Evolutionary conservation across 2,329 filamentous ascomycete genomes (phyloP), one percentile per base, ranked within the genome.

Genomic region (Gaeumannomyces tritici): DNA sequence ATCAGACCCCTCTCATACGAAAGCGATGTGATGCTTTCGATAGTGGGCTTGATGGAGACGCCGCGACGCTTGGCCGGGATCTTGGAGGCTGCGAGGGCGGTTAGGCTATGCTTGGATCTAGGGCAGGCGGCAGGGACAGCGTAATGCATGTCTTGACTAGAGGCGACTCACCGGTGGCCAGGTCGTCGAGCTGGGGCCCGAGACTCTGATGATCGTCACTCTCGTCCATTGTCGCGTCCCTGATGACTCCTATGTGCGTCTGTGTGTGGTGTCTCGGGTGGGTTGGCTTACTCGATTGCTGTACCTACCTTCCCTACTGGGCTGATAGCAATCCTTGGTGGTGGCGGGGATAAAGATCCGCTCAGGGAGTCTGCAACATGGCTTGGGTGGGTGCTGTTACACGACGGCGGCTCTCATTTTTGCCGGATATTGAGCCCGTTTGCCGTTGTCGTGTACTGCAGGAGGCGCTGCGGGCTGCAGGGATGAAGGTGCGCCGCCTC

Each of bases 1-100:
- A 85, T 76, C 61, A 95, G 79, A 9, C 91, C 91, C 63, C 82
- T 77, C 65, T 89, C 85, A 73, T 89, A 91, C 13, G 85, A 84
- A 66, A 83, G 76, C 6, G 82, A 81, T 58, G 82, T 79, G 62
- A 92, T 79, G 29, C 76, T 82, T 71, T 90, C 85, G 59, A 91
- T 80, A 21, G 84, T 77, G 26, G 83, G 78, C 66, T 88, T 86
- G 65, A 91, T 81, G 69, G 81, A 84, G 57, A 79, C 78, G 35
- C 77, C 75, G 57, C 90, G 84, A 67, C 88, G 83, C 71, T 90
- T 92, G 64, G 87, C 79, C 0, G 89, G 83, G 35, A 83, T 68
- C 67, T 80, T 82, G 26, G 85, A 82, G 27, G 83, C 85, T 88
- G 64, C 26, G 58, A 24, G 24, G 24, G 8, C 28, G n/a, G 15